Evolutionary conservation across 2,329 filamentous ascomycete species (phyloP).

Genomic region (Phialocephala subalpina): DNA sequence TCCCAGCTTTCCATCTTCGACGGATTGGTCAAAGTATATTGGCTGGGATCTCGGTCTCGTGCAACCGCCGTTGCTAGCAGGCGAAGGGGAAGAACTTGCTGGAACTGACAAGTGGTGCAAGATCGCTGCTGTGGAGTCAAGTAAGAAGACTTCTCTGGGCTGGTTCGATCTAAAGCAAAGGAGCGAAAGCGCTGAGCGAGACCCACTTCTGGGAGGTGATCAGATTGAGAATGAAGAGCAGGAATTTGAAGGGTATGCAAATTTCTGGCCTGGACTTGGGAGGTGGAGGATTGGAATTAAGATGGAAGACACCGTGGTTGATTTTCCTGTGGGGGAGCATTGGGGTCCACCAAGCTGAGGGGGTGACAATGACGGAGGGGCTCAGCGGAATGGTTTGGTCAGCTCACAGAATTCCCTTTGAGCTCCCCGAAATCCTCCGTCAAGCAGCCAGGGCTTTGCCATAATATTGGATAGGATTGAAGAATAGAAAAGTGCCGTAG

Average conservation of each 20-base stretch:
- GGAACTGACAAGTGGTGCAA: constrained; percentile 57
- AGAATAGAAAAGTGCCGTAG: too few species aligned
- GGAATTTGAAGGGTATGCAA: constrained; percentile 41
- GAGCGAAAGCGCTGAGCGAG: constrained; percentile 38
- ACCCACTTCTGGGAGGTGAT: constrained; percentile 11
- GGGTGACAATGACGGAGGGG: too few species aligned
- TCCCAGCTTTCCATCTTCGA: constrained; percentile 54
- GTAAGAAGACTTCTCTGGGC: constrained; percentile 47
- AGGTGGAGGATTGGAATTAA: constrained; percentile 52
- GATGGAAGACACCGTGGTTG: constrained; percentile 43
- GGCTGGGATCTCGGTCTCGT: constrained; percentile 54
- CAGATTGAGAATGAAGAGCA: neutral
- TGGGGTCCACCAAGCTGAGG: constrained; percentile 30
- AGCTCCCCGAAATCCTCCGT: too few species aligned
- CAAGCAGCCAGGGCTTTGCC: too few species aligned
- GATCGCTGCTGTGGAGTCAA: constrained; percentile 44
- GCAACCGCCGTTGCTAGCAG: constrained; percentile 57
- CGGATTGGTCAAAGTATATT: constrained; percentile 48
- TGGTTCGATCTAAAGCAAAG: constrained; percentile 57
- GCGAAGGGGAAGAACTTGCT: constrained; percentile 51
- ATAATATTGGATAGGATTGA: too few species aligned
- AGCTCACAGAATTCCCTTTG: too few species aligned
- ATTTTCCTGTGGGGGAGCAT: constrained; percentile 43
- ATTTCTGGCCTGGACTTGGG: constrained; percentile 57
- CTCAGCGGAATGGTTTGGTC: too few species aligned